phyloP scores from a whole-genome alignment of 495 filamentous ascomycete genomes.

The Umbilicaria muhlenbergii region DNA sequence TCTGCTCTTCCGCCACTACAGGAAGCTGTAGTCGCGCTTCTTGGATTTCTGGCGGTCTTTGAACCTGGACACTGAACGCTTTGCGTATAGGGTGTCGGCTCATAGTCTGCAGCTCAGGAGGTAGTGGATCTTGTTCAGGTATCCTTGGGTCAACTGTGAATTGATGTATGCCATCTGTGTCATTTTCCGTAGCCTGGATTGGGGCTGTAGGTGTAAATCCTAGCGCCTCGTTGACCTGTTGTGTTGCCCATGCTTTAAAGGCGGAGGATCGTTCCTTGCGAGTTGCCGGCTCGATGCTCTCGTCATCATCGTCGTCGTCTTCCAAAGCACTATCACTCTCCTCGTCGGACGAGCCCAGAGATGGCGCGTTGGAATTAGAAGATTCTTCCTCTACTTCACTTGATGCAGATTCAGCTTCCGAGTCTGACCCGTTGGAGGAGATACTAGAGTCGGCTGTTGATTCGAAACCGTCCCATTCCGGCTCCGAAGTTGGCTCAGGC shows the following conservation, averaged over 20 bases:
- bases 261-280: slow-evolving; percentile 36
- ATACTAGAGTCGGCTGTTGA: slow-evolving; percentile 24
- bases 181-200: slow-evolving; percentile 10
- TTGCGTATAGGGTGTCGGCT: slow-evolving; percentile 46
- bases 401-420: slow-evolving; percentile 8
- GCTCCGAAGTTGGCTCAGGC: slow-evolving; percentile 25
- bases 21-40: slow-evolving; percentile 64
- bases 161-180: slow-evolving; percentile 22
- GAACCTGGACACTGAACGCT: slow-evolving; percentile 58
- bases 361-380: background rate
- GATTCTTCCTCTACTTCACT: slow-evolving; percentile 7
- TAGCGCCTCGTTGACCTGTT: slow-evolving; percentile 63
- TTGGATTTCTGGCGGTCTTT: slow-evolving; percentile 59
- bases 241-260: slow-evolving; percentile 90
- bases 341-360: background rate
- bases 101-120: slow-evolving; percentile 52
- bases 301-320: slow-evolving; percentile 14
- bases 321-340: slow-evolving; percentile 13
- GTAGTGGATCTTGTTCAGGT: slow-evolving; percentile 58
- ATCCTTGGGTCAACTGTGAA: slow-evolving; percentile 38
- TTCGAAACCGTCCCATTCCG: slow-evolving; percentile 46
- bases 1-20: slow-evolving; percentile 88
- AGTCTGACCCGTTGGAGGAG: background rate
- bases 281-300: slow-evolving; percentile 27
- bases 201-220: slow-evolving; percentile 38